A percentile compares a stretch with the other conserved stretches of the same genome.
phyloP scores from a whole-genome alignment of 371 early-diverging fungal genomes.

The Rhizomucor miehei region DNA sequence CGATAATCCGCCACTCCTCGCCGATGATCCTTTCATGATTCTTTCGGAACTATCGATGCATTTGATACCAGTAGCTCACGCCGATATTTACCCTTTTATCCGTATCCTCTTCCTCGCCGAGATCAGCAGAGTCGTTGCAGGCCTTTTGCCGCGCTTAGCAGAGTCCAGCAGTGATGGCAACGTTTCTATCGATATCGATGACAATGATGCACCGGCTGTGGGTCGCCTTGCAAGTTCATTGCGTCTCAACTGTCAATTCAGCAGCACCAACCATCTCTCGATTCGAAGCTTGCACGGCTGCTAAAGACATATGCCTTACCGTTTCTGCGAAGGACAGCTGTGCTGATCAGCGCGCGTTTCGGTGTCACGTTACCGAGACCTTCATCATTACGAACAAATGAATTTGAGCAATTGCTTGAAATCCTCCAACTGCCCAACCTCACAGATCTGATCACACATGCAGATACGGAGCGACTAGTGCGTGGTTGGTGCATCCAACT shows the following conservation, averaged over 20 bases:
- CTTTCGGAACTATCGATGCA: constrained; percentile 61
- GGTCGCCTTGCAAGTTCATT: constrained; percentile 17
- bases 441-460: constrained; percentile 19
- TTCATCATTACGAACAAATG: constrained; percentile 11
- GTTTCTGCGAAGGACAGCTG: constrained; percentile 66
- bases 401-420: constrained; percentile 29
- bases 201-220: constrained; percentile 17
- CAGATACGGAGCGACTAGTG: constrained; percentile 23
- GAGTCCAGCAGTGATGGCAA: constrained; percentile 3
- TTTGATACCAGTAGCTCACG: constrained; percentile 44
- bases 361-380: constrained; percentile 35
- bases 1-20: constrained; percentile 55
- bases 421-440: constrained; percentile 24
- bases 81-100: constrained; percentile 66
- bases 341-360: constrained; percentile 72
- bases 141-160: constrained; percentile 11
- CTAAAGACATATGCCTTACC: constrained; percentile 66
- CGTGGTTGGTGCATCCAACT: constrained; percentile 35
- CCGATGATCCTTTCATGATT: constrained; percentile 70
- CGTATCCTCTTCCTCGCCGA: constrained; percentile 66
- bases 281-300: constrained; percentile 43
- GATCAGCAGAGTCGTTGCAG: constrained; percentile 51
- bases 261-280: not conserved
- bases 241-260: constrained; percentile 8
- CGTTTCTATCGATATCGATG: constrained; percentile 12